Conservation (phyloP, 2,329 filamentous ascomycete genomes). For the Claviceps humidiphila region DNA sequence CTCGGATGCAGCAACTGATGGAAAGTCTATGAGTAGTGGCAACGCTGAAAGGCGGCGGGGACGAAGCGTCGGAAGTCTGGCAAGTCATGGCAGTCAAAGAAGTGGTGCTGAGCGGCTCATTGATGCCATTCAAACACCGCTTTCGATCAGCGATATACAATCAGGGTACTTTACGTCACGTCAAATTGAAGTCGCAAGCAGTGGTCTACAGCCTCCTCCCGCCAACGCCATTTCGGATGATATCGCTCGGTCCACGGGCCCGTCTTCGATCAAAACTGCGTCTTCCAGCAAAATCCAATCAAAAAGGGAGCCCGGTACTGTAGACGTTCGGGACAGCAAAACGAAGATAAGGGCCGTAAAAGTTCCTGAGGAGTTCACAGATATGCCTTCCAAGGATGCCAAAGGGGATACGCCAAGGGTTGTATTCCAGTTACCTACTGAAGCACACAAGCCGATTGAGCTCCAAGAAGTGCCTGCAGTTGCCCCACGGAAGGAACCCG, state of each 20-base stretch:
- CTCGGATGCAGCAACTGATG: slow-evolving; percentile 6
- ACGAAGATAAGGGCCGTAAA: slow-evolving; percentile 34
- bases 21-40: slow-evolving; percentile 4
- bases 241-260: slow-evolving; percentile 8
- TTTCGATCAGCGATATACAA: slow-evolving; percentile 27
- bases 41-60: slow-evolving; percentile 11
- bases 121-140: slow-evolving; percentile 53
- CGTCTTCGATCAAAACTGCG: background rate
- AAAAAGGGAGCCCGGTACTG: slow-evolving; percentile 19
- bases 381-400: slow-evolving; percentile 19
- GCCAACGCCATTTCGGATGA: slow-evolving; percentile 1
- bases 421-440: slow-evolving; percentile 24
- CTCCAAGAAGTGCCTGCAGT: slow-evolving; percentile 12
- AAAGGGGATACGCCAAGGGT: slow-evolving; percentile 20
- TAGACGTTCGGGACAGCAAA: slow-evolving; percentile 29
- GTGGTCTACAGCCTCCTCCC: slow-evolving; percentile 4
- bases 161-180: slow-evolving; percentile 16
- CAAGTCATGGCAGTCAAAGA: slow-evolving; percentile 33
- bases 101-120: slow-evolving; percentile 60
- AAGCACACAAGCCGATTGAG: slow-evolving; percentile 4
- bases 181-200: slow-evolving; percentile 8
- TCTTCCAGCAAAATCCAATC: background rate
- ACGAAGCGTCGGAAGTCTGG: slow-evolving; percentile 26
- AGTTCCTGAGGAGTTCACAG: slow-evolving; percentile 32
- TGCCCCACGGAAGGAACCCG: slow-evolving; percentile 9